Evolutionary conservation across 129 eudicot genomes (phyloP), one percentile per base, ranked within the genome.

Genomic region (Centrapalus pauciflorus): DNA sequence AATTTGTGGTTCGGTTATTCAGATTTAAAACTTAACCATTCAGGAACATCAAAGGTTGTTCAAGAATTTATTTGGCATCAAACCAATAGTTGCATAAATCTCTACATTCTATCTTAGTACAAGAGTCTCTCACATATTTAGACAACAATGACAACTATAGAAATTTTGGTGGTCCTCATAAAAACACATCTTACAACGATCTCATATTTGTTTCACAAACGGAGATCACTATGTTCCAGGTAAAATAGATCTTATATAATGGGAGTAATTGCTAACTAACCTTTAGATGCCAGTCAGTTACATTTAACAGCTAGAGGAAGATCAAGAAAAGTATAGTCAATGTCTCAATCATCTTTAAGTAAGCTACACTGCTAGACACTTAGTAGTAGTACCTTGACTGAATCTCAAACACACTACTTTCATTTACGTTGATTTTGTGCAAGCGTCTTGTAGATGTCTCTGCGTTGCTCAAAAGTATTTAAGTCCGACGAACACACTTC

Each of bases 391-490:
- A n/a, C n/a, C n/a, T n/a, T 5, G 3, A 3, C n/a, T 51, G 5
- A 64, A 37, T 24, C 2, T 25, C 7, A 6, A 20, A 27, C 3
- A n/a, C 16, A 13, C 7, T 5, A 63, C 86, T 56, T 52, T 8
- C 75, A 58, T 35, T 58, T 55, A 58, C 66, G 64, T 45, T 77
- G 55, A 35, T 28, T 54, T 11, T 80, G 74, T 0, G 83, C 55
- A 24, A 86, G 71, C 17, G 84, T 60, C 7, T 74, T 30, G 43
- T 86, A 69, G 34, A 86, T 83, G 59, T 58, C 61, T 50, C 56
- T 64, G 3, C 94, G 82, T 7, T 86, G 83, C 76, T 82, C 79
- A 34, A 82, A 74, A 6, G 82, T 75, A n/a, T 5, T 75, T 30
- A 16, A 58, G 83, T 14, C 84, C 82, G 32, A 74, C 40, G n/a